Base-by-base conservation (phyloP, 345 rosid species). In the Viola odorata region DNA sequence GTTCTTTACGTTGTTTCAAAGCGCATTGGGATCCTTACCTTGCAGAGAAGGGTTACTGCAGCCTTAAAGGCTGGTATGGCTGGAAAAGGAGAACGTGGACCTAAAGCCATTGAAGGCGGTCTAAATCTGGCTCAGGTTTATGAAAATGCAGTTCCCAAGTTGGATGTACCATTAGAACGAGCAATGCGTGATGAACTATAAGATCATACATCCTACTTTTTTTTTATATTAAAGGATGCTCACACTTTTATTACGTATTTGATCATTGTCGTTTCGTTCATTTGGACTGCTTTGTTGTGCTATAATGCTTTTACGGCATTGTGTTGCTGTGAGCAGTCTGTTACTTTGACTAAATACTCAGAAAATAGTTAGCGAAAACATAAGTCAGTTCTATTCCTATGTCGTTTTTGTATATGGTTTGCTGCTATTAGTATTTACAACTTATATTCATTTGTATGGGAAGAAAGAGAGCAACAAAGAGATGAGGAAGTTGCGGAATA, bases 1-100 rank as follows among this genome's bases (percentile, higher is more conserved):
- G 95, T 90, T 63, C 81, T 82, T n/a, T 92, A 84, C 58, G 98
- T 92, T 37, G 87, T 84, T 73, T 92, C 96, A 11, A 87, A 87
- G 73, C 90, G 97, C 11, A 73, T 90, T 0, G 95, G 97, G 6
- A 53, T 92, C 32, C 80, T 92, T 57, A 80, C 45, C 67, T 71
- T 92, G 74, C 95, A 87, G 79, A 83, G 92, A 67, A 75, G 75
- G 75, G 82, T 89, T 54, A 87, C 87, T 15, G 85, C 91, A 62
- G 91, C 94, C 55, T 50, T 92, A 68, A 92, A 78, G 66, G 85
- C 95, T 37, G 81, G 84, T 5, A 69, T 87, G 87, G 86, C 84
- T 15, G 68, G 84, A 70, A 72, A 63, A 67, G 74, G 79, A 62
- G 82, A 67, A 37, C 60, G 73, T 58, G 72, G 59, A 62, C 67